A percentile compares a stretch with the other conserved stretches of the same genome.
Evolutionary conservation across 768 basidiomycete genomes (phyloP).

Genomic region (Daedalea quercina): DNA sequence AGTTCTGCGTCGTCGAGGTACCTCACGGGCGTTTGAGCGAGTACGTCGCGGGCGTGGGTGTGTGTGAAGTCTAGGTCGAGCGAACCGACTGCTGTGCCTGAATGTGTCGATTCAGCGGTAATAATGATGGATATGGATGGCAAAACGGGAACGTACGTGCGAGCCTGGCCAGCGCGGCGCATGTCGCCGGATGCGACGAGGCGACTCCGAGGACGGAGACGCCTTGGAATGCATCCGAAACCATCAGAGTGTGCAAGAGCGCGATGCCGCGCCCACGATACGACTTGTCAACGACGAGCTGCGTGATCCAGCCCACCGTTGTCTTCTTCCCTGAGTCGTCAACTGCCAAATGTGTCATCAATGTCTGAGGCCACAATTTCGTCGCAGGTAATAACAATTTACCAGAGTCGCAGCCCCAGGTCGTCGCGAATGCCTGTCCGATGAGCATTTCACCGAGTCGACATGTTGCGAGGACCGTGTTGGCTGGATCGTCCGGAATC

Average conservation of each 20-base stretch:
- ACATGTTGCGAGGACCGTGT: conserved; percentile 18
- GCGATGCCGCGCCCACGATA: conserved; percentile 25
- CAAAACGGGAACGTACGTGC: conserved; percentile 12
- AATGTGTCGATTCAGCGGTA: too few species aligned
- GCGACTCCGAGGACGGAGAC: conserved; percentile 24
- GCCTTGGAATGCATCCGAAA: conserved; percentile 9
- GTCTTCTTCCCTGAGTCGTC: too few species aligned
- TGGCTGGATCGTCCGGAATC: conserved; percentile 7
- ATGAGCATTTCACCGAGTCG: conserved; percentile 11
- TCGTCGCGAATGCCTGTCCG: conserved; percentile 27
- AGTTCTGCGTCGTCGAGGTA: conserved; percentile 21
- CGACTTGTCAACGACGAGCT: conserved; percentile 25
- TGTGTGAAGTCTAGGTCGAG: conserved; percentile 18
- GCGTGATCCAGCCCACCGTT: conserved; percentile 27
- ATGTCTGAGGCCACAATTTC: background rate
- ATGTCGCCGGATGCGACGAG: conserved; percentile 27
- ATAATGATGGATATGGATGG: background rate
- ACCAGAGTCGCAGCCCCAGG: conserved; percentile 23
- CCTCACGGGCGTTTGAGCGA: conserved; percentile 13
- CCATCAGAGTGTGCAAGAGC: conserved; percentile 18
- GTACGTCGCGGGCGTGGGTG: conserved; percentile 14
- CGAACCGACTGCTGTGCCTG: background rate
- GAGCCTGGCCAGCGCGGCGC: conserved; percentile 23
- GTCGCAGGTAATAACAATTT: background rate
- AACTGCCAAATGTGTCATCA: background rate